Conservation (phyloP, 2,329 filamentous ascomycete species). For the Seiridium unicorne region DNA sequence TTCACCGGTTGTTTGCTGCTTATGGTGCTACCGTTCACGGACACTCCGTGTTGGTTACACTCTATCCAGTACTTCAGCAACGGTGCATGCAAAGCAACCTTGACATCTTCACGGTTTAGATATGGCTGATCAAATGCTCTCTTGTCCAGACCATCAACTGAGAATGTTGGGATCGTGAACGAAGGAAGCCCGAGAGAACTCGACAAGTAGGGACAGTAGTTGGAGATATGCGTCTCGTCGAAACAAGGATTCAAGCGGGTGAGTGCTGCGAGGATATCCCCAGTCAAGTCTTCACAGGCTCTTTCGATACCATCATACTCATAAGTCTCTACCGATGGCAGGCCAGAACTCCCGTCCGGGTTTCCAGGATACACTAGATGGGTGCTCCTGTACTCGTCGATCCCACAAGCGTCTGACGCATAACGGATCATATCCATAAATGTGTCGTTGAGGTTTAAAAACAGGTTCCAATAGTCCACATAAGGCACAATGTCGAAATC, state of each 20-base stretch:
- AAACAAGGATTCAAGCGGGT: constrained; percentile 60
- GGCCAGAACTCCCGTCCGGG: constrained; percentile 45
- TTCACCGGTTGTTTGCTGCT: constrained; percentile 43
- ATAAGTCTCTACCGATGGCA: constrained; percentile 31
- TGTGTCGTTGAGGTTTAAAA: constrained; percentile 54
- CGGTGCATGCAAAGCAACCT: constrained; percentile 63
- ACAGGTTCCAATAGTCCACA: constrained; percentile 46
- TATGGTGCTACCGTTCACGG: constrained; percentile 38
- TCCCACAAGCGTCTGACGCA: constrained; percentile 48
- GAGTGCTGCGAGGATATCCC: constrained; percentile 42
- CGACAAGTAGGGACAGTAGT: constrained; percentile 64
- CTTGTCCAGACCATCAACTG: constrained; percentile 53
- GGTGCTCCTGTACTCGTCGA: constrained; percentile 46
- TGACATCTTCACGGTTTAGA: constrained; percentile 67
- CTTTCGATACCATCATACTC: constrained; percentile 53
- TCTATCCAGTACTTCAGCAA: constrained; percentile 21
- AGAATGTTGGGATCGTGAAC: neutral
- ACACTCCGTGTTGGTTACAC: constrained; percentile 19
- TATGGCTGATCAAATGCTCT: constrained; percentile 53
- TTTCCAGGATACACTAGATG: constrained; percentile 58
- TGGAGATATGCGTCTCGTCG: constrained; percentile 62
- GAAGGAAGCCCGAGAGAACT: constrained; percentile 47
- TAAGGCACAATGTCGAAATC: constrained; percentile 49
- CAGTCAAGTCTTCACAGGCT: constrained; percentile 19
- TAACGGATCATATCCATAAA: constrained; percentile 47